phyloP scores from a whole-genome alignment of 1,139 yeast genomes.

The Geotrichum bryndzae region DNA sequence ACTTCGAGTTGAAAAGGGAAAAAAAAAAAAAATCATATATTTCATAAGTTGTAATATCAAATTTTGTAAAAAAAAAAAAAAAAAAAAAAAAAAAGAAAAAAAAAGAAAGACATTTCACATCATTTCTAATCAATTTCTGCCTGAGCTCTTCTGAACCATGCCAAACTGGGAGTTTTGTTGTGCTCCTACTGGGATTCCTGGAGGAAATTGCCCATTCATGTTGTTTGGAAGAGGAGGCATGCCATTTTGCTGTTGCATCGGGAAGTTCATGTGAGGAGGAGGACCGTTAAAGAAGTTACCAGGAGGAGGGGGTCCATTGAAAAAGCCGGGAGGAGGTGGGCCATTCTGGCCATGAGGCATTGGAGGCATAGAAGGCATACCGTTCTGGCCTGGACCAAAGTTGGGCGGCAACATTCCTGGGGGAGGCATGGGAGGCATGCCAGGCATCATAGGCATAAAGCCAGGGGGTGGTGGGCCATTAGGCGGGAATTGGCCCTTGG shows the following conservation, averaged over 20 bases:
- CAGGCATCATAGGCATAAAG: slow-evolving; percentile 6
- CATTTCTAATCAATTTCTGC: slow-evolving; percentile 3
- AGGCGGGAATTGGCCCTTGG: slow-evolving; percentile 3
- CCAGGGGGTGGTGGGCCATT: slow-evolving; percentile 16
- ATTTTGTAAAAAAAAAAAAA: neutral
- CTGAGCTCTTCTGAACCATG: slow-evolving; percentile 9
- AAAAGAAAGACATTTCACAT: neutral
- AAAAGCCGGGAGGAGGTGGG: slow-evolving; percentile 3
- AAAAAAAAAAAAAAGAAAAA: neutral
- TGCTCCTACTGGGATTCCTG: slow-evolving; percentile 22
- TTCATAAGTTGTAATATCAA: no score
- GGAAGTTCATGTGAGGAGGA: slow-evolving; percentile 6
- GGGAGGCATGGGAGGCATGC: slow-evolving; percentile 8
- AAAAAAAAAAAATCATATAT: neutral
- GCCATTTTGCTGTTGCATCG: slow-evolving; percentile 10
- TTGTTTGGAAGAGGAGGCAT: slow-evolving; percentile 3
- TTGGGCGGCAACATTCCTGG: slow-evolving; percentile 8
- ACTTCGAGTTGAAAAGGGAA: neutral
- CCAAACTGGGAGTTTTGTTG: slow-evolving; percentile 20
- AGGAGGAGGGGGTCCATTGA: neutral
- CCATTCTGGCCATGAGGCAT: slow-evolving; percentile 3
- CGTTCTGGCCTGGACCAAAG: slow-evolving; percentile 8
- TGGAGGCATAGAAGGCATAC: slow-evolving; percentile 13
- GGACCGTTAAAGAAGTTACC: slow-evolving; percentile 3
- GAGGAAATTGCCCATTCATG: slow-evolving; percentile 14